Evolutionary conservation across 140 eudicot genomes (phyloP), one percentile per base, ranked within the genome.

Genomic region (Stevia rebaudiana): DNA sequence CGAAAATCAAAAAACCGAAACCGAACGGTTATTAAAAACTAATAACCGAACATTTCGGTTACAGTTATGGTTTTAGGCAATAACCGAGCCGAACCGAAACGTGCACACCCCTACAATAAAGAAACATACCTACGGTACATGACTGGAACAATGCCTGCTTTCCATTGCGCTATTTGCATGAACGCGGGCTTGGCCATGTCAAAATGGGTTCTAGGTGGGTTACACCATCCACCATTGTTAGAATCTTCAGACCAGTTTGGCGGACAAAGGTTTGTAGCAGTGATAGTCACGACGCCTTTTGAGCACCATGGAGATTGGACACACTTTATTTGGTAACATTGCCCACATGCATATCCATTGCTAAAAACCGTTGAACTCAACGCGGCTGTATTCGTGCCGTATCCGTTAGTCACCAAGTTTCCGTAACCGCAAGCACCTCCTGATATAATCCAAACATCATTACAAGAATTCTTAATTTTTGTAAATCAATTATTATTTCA

Each of bases 341-440:
- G 82, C 10, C 98, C 98, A 36, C 98, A 90, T 0, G 90, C 95
- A 17, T 80, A 80, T 15, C 98, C 98, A 24, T 90, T 83, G 49
- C 74, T 76, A 67, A 82, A 90, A 33, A 90, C 25, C 0, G 83
- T 80, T 16, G 98, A 49, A 76, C 98, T 90, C 83, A 90, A 37
- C 3, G 98, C 98, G 7, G 98, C 95, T 1, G 98, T 87, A 40
- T 75, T 73, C 11, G 86, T 81, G 2, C 98, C 95, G 31, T 90
- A 90, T 1, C 94, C 98, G 12, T 69, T 84, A 43, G 68, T 79
- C 68, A 78, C 42, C 76, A 84, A 51, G 78, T 90, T 87, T 46
- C 95, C 98, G 4, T 87, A 90, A 5, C 97, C 97, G 53, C 97
- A 90, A 18, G 97, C 97, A 46, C 97, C 97, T 54, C 97, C 97